Evolutionary conservation across 768 basidiomycete genomes (phyloP), one percentile per base, ranked within the genome.

Genomic region (Leccinum disarticulatum): DNA sequence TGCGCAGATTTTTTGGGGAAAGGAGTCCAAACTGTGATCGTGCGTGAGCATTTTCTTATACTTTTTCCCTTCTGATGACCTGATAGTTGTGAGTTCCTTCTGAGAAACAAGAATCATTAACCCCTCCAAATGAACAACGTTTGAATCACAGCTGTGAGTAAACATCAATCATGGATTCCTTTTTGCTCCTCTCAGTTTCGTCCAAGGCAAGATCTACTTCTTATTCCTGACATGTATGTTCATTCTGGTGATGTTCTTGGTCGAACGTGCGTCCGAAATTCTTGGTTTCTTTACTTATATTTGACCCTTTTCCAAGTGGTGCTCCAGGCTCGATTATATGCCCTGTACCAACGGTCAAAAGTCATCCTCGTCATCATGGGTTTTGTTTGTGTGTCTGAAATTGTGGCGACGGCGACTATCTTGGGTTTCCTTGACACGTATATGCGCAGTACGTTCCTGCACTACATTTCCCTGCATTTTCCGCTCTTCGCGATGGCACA

Each of bases 11-110:
- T 67, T 31, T 33, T 61, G 41, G 65, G 52, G 46, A 19, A 15
- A 1, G 52, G 30, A 19, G 22, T 43, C 11, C 56, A 54, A 14
- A 54, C 61, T 41, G 25, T 36, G 3, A 31, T 56, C 8, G 68
- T 69, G 54, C 9, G 65, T 31, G n/a, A 13, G 5, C 35, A 25
- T 55, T 47, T 5, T 0, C 10, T 28, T 11, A 2, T 3, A 0
- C 2, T 17, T n/a, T 50, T 25, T 15, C 43, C 5, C 33, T 14
- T 14, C 0, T 66, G 6, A 68, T 22, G 1, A 41, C 27, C n/a
- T 25, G 27, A 31, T 22, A 68, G 67, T 66, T 60, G 64, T 66
- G 53, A n/a, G 61, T 68, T 15, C 8, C n/a, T 31, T 8, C 35
- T 53, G 28, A 28, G 28, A 28, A 28, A 28, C 3, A 53, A 11